Evolutionary conservation across 805 yeast genomes (phyloP).

Genomic region (Yamadazyma tumulicola): DNA sequence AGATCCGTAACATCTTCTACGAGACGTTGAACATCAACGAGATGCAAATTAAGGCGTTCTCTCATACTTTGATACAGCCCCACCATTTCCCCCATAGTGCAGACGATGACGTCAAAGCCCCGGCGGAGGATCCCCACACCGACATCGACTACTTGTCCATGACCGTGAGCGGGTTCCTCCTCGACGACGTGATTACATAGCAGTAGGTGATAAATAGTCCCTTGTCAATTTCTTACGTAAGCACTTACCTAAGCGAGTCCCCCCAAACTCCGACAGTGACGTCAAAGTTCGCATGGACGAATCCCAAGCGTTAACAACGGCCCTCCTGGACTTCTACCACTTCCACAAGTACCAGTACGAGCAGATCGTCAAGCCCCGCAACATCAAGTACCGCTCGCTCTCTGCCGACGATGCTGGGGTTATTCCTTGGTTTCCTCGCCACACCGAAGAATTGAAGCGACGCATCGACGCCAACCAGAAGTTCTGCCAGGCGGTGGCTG

Average conservation of each 20-base stretch:
- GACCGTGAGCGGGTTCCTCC: conserved; percentile 13
- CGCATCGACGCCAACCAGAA: conserved; percentile 44
- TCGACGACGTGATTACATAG: conserved; percentile 9
- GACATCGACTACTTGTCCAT: conserved; percentile 15
- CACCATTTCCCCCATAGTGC: conserved; percentile 14
- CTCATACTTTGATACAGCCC: conserved; percentile 13
- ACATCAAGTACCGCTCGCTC: conserved; percentile 25
- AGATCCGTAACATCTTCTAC: conserved; percentile 11
- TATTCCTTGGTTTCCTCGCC: conserved; percentile 48
- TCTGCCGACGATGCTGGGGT: conserved; percentile 37
- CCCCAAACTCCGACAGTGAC: too few relatives aligned
- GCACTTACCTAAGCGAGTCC: too few relatives aligned
- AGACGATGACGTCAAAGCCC: conserved; percentile 7
- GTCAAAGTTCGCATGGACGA: conserved; percentile 1
- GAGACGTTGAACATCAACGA: conserved; percentile 11
- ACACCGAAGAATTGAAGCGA: conserved; percentile 36
- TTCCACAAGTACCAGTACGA: conserved; percentile 32
- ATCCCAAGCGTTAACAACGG: conserved; percentile 8
- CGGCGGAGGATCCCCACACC: too few relatives aligned
- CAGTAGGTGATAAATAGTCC: too few relatives aligned
- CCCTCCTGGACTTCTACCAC: conserved; percentile 32
- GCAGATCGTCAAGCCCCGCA: conserved; percentile 30
- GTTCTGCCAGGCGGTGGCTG: conserved; percentile 43
- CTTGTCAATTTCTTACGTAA: too few relatives aligned
- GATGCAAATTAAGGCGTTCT: conserved; percentile 12